These are phyloP conservation scores for Penicillium goetzii DNA, from an alignment of 495 filamentous ascomycete genomes.

Conservation along the genomic window DNA sequence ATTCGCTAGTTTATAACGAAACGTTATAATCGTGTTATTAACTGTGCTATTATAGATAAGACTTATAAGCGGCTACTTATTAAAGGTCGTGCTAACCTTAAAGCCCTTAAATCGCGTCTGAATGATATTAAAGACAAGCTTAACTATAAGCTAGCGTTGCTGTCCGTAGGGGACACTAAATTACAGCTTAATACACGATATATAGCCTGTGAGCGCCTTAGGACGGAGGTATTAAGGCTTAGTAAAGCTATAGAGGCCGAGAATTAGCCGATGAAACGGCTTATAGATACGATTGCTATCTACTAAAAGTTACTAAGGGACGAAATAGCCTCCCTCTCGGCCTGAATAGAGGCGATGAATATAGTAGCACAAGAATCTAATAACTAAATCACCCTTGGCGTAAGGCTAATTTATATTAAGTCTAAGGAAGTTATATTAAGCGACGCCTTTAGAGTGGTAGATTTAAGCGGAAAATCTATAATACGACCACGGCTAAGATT, in stretches of 20 bases:
- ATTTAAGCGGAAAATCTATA: constrained; percentile 4
- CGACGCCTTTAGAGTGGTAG: neutral
- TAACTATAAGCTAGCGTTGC: neutral
- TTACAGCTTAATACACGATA: neutral
- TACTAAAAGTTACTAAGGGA: neutral
- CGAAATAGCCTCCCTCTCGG: constrained; percentile 6
- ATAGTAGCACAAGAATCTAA: constrained; percentile 8
- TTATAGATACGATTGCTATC: constrained; percentile 16
- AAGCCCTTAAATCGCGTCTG: constrained; percentile 15
- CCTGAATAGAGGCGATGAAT: constrained; percentile 2
- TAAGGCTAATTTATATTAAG: constrained; percentile 12
- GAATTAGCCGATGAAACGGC: constrained; percentile 20
- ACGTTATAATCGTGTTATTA: constrained; percentile 24
- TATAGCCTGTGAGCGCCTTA: neutral
- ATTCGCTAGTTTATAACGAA: constrained; percentile 26
- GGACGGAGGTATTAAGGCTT: neutral
- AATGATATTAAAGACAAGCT: constrained; percentile 8
- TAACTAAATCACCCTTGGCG: constrained; percentile 19
- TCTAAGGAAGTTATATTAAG: neutral
- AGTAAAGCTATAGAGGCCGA: constrained; percentile 13
- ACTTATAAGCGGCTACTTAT: constrained; percentile 17
- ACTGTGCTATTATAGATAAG: constrained; percentile 24
- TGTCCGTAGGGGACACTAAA: neutral
- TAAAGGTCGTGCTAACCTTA: constrained; percentile 17
- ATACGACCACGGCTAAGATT: neutral